Evolutionary conservation across 768 basidiomycete genomes (phyloP).

Genomic region (Suillus bovinus): DNA sequence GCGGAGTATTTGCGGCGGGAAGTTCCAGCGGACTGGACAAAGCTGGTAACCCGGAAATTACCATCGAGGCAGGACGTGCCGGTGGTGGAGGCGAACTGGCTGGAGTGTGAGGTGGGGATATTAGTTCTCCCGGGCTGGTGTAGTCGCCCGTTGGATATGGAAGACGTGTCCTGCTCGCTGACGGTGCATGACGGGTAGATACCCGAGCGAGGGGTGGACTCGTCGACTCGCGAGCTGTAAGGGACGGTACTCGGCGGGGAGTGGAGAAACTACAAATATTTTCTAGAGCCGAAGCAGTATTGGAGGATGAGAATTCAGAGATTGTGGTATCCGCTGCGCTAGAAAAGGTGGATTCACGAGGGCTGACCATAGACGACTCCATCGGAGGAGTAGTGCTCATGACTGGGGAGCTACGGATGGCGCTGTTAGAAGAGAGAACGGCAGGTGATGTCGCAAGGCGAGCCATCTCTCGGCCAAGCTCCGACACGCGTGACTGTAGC

Average conservation of each 20-base stretch:
- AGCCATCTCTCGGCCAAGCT: constrained; percentile 80
- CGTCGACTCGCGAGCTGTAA: constrained; percentile 61
- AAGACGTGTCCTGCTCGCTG: constrained; percentile 46
- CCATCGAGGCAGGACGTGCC: constrained; percentile 43
- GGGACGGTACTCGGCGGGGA: constrained; percentile 31
- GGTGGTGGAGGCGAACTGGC: constrained; percentile 47
- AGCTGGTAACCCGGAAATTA: constrained; percentile 46
- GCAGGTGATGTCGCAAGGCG: constrained; percentile 58
- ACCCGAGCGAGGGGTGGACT: constrained; percentile 60
- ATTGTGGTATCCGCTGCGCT: constrained; percentile 9
- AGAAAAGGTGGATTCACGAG: constrained; percentile 27
- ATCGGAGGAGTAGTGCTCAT: constrained; percentile 47
- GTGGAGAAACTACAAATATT: constrained; percentile 24
- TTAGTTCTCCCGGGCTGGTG: constrained; percentile 57
- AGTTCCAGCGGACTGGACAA: constrained; percentile 27
- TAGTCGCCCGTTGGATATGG: constrained; percentile 89
- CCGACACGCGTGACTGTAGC: constrained; percentile 71
- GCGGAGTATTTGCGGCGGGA: constrained; percentile 23
- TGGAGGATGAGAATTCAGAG: constrained; percentile 7
- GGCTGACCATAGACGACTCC: constrained; percentile 44
- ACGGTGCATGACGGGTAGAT: constrained; percentile 32
- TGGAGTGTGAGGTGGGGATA: constrained; percentile 34
- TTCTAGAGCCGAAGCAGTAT: constrained; percentile 18
- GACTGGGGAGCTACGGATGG: constrained; percentile 43
- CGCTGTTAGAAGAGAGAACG: constrained; percentile 46